Conservation (phyloP, 2,329 filamentous ascomycete genomes). For the Monilinia polystroma region DNA sequence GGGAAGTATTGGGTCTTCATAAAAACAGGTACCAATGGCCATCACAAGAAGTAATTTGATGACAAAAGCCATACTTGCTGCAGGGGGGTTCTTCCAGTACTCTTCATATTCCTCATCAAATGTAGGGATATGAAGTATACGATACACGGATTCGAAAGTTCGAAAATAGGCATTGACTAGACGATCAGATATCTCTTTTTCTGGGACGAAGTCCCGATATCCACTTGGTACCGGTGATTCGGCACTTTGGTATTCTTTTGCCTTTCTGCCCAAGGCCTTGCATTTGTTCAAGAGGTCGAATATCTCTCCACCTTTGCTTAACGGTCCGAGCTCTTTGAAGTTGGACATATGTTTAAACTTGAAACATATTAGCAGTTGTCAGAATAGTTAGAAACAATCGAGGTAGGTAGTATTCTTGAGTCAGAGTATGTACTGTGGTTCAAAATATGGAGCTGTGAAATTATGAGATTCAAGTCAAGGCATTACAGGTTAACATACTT, state of each 20-base stretch:
- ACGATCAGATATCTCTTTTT: constrained; percentile 36
- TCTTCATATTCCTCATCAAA: constrained; percentile 46
- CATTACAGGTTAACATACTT: constrained; percentile 23
- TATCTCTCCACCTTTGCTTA: constrained; percentile 16
- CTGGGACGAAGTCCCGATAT: constrained; percentile 24
- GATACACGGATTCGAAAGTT: constrained; percentile 45
- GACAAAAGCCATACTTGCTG: constrained; percentile 23
- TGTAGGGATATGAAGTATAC: constrained; percentile 47
- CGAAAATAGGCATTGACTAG: constrained; percentile 45
- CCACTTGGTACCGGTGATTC: constrained; percentile 16
- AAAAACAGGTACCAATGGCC: constrained; percentile 29
- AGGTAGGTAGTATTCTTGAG: not conserved
- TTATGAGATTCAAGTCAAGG: too few species aligned
- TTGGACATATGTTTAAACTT: constrained; percentile 22
- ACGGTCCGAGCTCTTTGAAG: constrained; percentile 14
- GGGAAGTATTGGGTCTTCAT: constrained; percentile 21
- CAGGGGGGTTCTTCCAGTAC: constrained; percentile 42
- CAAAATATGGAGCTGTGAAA: not conserved
- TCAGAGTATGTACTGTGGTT: not conserved
- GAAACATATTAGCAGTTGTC: constrained; percentile 10
- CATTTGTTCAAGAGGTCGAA: constrained; percentile 25
- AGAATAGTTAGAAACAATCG: not conserved
- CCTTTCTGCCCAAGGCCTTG: constrained; percentile 26
- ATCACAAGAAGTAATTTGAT: constrained; percentile 25
- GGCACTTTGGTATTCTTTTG: constrained; percentile 20